These are phyloP conservation scores for Dothiorella sarmentorum DNA, from an alignment of 2,329 filamentous ascomycete species.

Conservation along the genomic window DNA sequence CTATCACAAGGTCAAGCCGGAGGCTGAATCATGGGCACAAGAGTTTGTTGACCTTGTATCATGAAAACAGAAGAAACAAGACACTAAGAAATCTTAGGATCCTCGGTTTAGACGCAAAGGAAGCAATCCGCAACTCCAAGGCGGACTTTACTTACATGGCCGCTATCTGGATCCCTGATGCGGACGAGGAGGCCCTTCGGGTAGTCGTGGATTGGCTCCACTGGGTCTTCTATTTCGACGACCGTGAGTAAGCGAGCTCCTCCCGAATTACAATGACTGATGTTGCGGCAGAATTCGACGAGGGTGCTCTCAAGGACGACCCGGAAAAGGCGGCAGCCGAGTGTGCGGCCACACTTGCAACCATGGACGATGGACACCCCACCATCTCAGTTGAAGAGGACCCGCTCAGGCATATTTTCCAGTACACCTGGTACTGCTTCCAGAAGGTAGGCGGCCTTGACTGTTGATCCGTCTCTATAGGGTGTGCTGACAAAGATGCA, in stretches of 20 bases:
- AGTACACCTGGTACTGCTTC: neutral
- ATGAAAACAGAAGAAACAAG: too few relatives aligned
- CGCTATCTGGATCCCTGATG: neutral
- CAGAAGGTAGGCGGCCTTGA: neutral
- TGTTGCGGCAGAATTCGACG: neutral
- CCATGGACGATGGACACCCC: neutral
- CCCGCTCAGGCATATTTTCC: neutral
- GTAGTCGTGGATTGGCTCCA: neutral
- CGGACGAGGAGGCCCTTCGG: neutral
- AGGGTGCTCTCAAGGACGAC: neutral
- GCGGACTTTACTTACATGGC: neutral
- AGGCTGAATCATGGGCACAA: neutral
- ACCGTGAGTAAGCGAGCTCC: neutral
- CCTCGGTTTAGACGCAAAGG: neutral
- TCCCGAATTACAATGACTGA: neutral
- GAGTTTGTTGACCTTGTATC: too few relatives aligned
- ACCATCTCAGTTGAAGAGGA: neutral
- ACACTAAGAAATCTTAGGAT: neutral
- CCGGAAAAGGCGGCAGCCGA: neutral
- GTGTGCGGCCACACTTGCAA: neutral
- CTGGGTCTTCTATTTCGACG: conserved; percentile 6
- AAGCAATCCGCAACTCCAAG: neutral
- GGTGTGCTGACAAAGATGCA: neutral
- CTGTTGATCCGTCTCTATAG: neutral
- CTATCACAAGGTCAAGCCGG: neutral